Evolutionary conservation across 495 filamentous ascomycete genomes (phyloP).

Genomic region (Annulohypoxylon bovei): DNA sequence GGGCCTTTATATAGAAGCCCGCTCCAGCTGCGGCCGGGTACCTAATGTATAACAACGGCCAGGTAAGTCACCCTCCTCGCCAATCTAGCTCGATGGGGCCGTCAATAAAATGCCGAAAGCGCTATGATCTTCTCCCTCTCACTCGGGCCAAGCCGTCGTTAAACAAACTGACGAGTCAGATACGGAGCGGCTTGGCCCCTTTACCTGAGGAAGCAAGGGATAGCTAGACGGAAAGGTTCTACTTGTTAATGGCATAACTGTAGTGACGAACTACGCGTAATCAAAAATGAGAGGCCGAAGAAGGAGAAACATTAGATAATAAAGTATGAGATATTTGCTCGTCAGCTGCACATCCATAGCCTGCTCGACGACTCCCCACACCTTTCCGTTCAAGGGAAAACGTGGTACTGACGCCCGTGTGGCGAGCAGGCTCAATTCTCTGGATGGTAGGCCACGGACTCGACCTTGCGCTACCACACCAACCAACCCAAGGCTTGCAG

Average conservation of each 20-base stretch:
- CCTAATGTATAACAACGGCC: constrained; percentile 13
- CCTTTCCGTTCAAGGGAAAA: constrained; percentile 26
- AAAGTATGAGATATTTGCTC: constrained; percentile 20
- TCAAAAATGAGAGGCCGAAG: not conserved
- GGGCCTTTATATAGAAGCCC: constrained; percentile 29
- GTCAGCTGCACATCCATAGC: constrained; percentile 33
- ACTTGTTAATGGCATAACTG: not conserved
- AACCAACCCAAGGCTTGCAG: constrained; percentile 27
- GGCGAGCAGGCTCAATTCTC: constrained; percentile 27
- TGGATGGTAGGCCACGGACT: constrained; percentile 34
- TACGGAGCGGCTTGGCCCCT: not conserved
- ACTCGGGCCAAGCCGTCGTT: constrained; percentile 5
- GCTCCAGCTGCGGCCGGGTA: constrained; percentile 18
- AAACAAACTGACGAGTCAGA: not conserved
- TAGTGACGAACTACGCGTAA: not conserved
- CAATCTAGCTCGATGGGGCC: constrained; percentile 20
- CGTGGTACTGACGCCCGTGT: constrained; percentile 38
- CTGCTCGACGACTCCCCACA: constrained; percentile 22
- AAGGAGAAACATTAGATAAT: not conserved
- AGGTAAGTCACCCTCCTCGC: constrained; percentile 13
- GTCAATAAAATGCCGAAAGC: constrained; percentile 14
- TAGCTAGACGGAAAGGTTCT: not conserved
- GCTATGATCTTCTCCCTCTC: constrained; percentile 2
- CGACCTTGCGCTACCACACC: constrained; percentile 33
- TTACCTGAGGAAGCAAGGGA: constrained; percentile 10